Conservation (phyloP, 2,329 filamentous ascomycete genomes). For the Esteya vermicola region DNA sequence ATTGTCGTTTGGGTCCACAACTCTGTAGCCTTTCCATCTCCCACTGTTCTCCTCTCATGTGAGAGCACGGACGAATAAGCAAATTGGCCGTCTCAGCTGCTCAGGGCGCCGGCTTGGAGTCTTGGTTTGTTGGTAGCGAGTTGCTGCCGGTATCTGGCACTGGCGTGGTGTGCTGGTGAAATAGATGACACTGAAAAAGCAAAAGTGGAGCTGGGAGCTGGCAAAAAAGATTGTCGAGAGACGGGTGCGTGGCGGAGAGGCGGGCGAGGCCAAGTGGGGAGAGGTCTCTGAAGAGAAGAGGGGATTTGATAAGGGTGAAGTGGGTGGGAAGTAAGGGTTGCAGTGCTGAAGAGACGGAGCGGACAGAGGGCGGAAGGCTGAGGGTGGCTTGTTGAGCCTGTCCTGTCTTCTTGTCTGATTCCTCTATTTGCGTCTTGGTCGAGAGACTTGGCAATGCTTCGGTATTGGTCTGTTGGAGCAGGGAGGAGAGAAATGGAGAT, state of each 20-base stretch:
- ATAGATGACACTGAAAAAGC: neutral
- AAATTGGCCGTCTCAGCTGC: neutral
- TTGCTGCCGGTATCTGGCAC: neutral
- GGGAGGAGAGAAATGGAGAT: too few species aligned
- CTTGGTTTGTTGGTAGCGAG: neutral
- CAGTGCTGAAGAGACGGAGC: too few species aligned
- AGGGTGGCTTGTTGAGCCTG: too few species aligned
- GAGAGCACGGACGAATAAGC: constrained; percentile 6
- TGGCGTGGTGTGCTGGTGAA: constrained; percentile 1
- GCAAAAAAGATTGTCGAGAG: neutral
- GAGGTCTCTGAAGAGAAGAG: neutral
- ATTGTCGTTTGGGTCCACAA: constrained; percentile 1
- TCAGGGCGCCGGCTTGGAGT: constrained; percentile 1
- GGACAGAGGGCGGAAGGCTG: too few species aligned
- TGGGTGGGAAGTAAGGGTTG: too few species aligned
- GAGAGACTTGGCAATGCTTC: too few species aligned
- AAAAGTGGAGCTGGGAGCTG: neutral
- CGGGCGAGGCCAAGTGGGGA: neutral
- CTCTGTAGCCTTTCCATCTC: constrained; percentile 4
- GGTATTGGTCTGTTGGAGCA: too few species aligned
- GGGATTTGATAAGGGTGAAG: neutral
- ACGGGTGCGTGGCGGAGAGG: neutral
- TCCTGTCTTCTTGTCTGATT: too few species aligned
- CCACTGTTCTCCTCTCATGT: constrained; percentile 5
- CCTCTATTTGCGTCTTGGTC: too few species aligned